Conservation (phyloP, 129 eudicot genomes). For the Lactuca saligna region DNA sequence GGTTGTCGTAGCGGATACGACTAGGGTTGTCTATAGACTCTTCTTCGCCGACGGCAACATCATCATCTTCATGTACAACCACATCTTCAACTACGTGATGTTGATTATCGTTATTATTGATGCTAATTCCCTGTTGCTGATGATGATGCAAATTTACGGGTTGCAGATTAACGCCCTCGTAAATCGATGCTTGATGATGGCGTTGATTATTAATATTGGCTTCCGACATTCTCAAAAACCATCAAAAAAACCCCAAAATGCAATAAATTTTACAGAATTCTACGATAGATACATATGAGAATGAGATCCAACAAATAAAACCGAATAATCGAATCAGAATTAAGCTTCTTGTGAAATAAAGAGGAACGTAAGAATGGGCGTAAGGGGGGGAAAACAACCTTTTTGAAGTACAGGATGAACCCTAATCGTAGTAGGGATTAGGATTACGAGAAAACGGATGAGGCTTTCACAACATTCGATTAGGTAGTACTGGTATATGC, state of each 20-base stretch:
- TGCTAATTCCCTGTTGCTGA: conserved; percentile 29
- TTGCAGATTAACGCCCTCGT: conserved; percentile 29
- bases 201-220: conserved; percentile 25
- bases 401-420: conserved; percentile 4
- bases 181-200: conserved; percentile 30
- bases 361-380: conserved; percentile 7
- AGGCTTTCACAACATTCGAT: conserved; percentile 3
- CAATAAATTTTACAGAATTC: neutral
- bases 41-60: conserved; percentile 41
- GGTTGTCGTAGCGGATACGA: conserved; percentile 58
- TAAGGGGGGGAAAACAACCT: neutral
- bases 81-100: conserved; percentile 47
- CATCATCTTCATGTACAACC: conserved; percentile 51
- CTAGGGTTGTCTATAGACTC: conserved; percentile 60
- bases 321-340: neutral
- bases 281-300: neutral
- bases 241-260: conserved; percentile 9
- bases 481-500: neutral
- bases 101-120: conserved; percentile 18
- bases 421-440: conserved; percentile 21
- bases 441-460: conserved; percentile 24
- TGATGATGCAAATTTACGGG: conserved; percentile 37
- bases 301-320: neutral
- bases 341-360: neutral
- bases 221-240: conserved; percentile 36